Evolutionary conservation across 2,329 filamentous ascomycete genomes (phyloP), one percentile per base, ranked within the genome.

Genomic region (Paecilomyces variotii): DNA sequence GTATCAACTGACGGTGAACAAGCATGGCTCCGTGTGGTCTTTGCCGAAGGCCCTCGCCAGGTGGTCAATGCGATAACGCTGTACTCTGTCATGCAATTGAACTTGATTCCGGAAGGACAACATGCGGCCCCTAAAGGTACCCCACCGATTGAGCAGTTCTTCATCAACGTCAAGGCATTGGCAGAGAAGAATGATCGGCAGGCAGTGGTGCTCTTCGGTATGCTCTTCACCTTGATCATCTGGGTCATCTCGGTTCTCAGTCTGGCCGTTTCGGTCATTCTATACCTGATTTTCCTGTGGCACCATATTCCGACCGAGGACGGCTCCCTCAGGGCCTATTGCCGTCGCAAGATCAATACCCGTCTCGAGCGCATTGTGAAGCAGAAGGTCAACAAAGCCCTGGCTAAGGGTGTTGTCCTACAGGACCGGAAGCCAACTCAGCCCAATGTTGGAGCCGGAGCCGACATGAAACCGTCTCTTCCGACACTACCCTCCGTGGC

Each of bases 1-100:
- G 28, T 1, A 3, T 27, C n/a, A 50, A 10, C 64, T 72, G 62
- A 74, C 63, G 27, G 55, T 19, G 2, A 24, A n/a, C 9, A 60
- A 91, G 89, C 89, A 50, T 96, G 92, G 84, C 84, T 97, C 67
- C 89, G 93, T 64, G 87, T 96, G 60, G 81, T 97, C 55, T 80
- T 97, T 61, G 96, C 93, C 65, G 92, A 96, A 70, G 94, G 91
- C 0, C 94, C 94, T 25, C 89, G 94, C 63, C 91, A 96, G 71
- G 90, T 88, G 54, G 84, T 97, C 74, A 99, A 99, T 68, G 91
- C 86, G 24, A 80, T 97, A 63, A 97, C 93, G 0, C 80, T 97
- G 9, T 92, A 89, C 70, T 90, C 91, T 0, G 89, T 97, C 39
- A 89, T 94, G 76, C 80, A 85, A 57, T 82, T 87, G 28, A 85